Percentiles rank a stretch among this genome's conserved stretches.
phyloP scores from a whole-genome alignment of 306 rosid genomes.

The Vicia faba region DNA sequence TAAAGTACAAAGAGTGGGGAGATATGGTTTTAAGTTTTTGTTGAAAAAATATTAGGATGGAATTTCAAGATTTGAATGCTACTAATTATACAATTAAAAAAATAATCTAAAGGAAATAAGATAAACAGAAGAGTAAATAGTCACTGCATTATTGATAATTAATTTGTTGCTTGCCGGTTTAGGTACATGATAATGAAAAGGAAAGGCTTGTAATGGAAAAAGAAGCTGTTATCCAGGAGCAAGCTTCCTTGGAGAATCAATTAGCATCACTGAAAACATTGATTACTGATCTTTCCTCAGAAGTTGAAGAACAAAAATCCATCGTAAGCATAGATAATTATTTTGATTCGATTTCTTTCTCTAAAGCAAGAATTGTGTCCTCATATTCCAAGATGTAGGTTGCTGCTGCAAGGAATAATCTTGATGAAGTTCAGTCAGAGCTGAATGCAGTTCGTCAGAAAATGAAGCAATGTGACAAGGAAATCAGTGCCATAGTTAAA shows the following conservation, averaged over 20 bases:
- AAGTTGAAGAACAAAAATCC: conserved; percentile 68
- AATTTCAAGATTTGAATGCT: conserved; percentile 22
- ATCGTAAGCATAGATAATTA: conserved; percentile 47
- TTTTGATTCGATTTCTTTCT: conserved; percentile 30
- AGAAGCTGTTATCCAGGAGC: conserved; percentile 83
- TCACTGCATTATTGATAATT: conserved; percentile 19
- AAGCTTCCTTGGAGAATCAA: conserved; percentile 69
- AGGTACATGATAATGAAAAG: conserved; percentile 95
- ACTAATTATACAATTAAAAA: background rate
- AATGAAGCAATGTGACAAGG: conserved; percentile 86
- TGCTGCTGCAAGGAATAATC: conserved; percentile 57
- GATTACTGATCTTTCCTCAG: conserved; percentile 56
- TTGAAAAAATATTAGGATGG: conserved; percentile 21
- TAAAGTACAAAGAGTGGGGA: background rate
- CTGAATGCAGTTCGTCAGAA: conserved; percentile 64
- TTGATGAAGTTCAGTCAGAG: conserved; percentile 64
- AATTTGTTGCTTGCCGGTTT: conserved; percentile 37
- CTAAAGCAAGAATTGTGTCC: conserved; percentile 26
- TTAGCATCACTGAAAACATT: conserved; percentile 58
- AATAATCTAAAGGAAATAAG: conserved; percentile 2
- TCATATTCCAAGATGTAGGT: conserved; percentile 61
- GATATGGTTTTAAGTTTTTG: background rate
- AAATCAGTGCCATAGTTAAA: conserved; percentile 67
- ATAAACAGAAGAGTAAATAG: background rate
- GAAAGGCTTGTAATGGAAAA: conserved; percentile 94